Base-by-base conservation (phyloP, 257 asterid species). In the Eucommia ulmoides region DNA sequence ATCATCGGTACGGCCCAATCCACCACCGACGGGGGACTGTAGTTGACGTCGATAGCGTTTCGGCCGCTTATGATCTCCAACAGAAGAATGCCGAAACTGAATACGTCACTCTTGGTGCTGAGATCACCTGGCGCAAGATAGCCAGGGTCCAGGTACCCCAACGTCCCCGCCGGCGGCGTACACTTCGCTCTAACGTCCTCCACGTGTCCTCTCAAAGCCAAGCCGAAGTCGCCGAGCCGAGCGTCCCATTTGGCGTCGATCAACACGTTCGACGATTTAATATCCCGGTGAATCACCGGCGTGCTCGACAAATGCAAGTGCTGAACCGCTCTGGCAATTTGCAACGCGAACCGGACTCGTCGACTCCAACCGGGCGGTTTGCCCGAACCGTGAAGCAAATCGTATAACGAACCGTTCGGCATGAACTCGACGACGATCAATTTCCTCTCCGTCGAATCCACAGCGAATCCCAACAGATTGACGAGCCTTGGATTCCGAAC, bases 161-260 rank as follows among this genome's bases (percentile, higher is more conserved):
- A 53, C 18, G 95, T 88, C 33, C 97, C 97, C 20, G 97, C 97
- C 54, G 97, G 97, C 19, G 92, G 97, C 24, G 97, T 83, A 17
- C 85, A 68, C 50, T 53, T 70, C 10, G 63, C 78, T 45, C 55
- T 67, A 9, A 74, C 84, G 33, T 87, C 97, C 74, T 79, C 97
- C 70, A 67, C 91, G 71, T 76, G 75, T 3, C 94, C 97, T 19
- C 84, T 71, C 60, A 88, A 61, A 6, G 97, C 79, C 65, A 88
- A 24, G 0, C 97, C 97, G 62, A 88, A 88, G 62, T 88, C 97
- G 48, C 95, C 70, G 3, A 84, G 60, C 50, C 97, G 83, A 2
- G 87, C 92, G 24, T 65, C 62, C 45, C 45, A 77, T 0, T 52
- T 58, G 24, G 62, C 59, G 66, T 84, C 95, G 57, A 88, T 81